These are phyloP conservation scores for Citeromyces hawaiiensis DNA, from an alignment of 1,139 yeast species.

Conservation along the genomic window DNA sequence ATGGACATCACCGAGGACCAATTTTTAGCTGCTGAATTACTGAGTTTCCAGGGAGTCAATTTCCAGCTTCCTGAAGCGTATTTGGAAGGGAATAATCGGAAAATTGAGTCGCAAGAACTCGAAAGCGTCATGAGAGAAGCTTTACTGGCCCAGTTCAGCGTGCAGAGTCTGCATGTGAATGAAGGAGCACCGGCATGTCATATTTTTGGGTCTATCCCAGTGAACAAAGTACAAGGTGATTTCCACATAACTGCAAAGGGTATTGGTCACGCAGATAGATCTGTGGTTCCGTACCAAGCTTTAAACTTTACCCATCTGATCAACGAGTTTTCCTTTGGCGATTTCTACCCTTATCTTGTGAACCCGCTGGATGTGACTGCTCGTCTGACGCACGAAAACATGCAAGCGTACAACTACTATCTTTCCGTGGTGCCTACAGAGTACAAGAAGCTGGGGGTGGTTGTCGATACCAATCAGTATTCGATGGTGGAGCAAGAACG, in stretches of 20 bases:
- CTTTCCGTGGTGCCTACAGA: slow-evolving; percentile 77
- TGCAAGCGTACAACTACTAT: slow-evolving; percentile 43
- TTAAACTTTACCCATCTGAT: slow-evolving; percentile 77
- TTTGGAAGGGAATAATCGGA: slow-evolving; percentile 29
- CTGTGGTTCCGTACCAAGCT: slow-evolving; percentile 29
- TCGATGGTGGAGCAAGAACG: slow-evolving; percentile 46
- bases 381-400: slow-evolving; percentile 28
- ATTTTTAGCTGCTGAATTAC: slow-evolving; percentile 61
- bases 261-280: slow-evolving; percentile 37
- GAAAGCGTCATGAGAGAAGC: slow-evolving; percentile 56
- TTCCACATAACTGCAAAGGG: slow-evolving; percentile 77
- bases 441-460: slow-evolving; percentile 58
- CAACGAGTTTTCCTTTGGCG: slow-evolving; percentile 84
- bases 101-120: slow-evolving; percentile 30
- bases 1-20: slow-evolving; percentile 69
- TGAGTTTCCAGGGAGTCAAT: slow-evolving; percentile 50
- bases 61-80: slow-evolving; percentile 40
- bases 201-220: slow-evolving; percentile 76
- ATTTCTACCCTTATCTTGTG: slow-evolving; percentile 70
- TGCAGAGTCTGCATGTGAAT: slow-evolving; percentile 23
- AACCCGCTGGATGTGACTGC: slow-evolving; percentile 79
- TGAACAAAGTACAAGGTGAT: slow-evolving; percentile 77
- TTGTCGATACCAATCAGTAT: slow-evolving; percentile 75
- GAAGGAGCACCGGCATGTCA: slow-evolving; percentile 73
- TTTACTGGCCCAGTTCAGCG: slow-evolving; percentile 46